Percentiles rank a stretch among this genome's conserved stretches.
Conservation (phyloP, 345 rosid species). For the Litchi chinensis region DNA sequence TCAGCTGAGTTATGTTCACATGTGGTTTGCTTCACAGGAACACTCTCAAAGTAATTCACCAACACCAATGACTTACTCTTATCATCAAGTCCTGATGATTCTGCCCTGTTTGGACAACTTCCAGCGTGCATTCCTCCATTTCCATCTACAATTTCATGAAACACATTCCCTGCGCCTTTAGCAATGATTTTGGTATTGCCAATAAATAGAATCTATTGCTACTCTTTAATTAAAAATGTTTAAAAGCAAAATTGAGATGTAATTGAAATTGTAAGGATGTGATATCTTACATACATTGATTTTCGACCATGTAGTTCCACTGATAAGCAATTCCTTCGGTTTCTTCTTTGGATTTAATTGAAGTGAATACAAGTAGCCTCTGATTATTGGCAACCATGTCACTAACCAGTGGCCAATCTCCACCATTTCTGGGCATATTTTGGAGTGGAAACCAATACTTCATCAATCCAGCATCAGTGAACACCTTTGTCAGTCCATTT, state of each 20-base stretch:
- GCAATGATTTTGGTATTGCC: too few relatives aligned
- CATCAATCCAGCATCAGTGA: conserved; percentile 60
- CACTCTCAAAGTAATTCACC: conserved; percentile 40
- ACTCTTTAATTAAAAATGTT: too few relatives aligned
- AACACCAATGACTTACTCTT: conserved; percentile 55
- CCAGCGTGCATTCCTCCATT: conserved; percentile 60
- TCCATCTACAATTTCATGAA: conserved; percentile 44
- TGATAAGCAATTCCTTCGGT: conserved; percentile 73
- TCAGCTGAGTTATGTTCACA: conserved; percentile 53
- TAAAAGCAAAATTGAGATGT: too few relatives aligned
- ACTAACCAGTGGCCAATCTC: conserved; percentile 68
- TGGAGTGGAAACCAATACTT: conserved; percentile 64
- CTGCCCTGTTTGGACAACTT: conserved; percentile 55
- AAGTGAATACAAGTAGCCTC: conserved; percentile 64
- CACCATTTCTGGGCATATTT: conserved; percentile 61
- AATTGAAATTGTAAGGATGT: too few relatives aligned
- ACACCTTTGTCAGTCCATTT: conserved; percentile 58
- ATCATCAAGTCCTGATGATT: conserved; percentile 49
- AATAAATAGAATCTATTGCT: too few relatives aligned
- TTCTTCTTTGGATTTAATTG: conserved; percentile 51
- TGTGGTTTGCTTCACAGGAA: conserved; percentile 31
- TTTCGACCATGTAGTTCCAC: conserved; percentile 84
- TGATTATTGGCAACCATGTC: conserved; percentile 64
- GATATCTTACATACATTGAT: conserved; percentile 48
- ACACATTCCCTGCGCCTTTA: not conserved